Evolutionary conservation across 2,329 filamentous ascomycete species (phyloP).

Genomic region (Fusarium sp.): DNA sequence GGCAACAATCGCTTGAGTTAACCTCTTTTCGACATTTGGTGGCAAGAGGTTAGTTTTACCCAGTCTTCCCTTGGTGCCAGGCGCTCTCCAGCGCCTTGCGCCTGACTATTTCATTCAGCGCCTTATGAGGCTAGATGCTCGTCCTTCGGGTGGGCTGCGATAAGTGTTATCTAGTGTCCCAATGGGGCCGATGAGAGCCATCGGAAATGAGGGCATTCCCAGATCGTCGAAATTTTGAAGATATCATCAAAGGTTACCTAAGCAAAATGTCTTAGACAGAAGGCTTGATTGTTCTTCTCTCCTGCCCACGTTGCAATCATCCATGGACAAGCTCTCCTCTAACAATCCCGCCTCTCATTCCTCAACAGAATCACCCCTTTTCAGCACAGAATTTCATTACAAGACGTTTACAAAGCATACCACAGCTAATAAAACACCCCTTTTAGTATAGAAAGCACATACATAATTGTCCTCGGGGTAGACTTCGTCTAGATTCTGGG

Average conservation of each 20-base stretch:
- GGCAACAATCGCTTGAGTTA: neutral
- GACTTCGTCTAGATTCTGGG: neutral
- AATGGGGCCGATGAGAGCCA: neutral
- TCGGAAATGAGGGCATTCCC: conserved; percentile 6
- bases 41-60: neutral
- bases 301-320: neutral
- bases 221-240: neutral
- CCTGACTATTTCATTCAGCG: neutral
- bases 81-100: neutral
- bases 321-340: neutral
- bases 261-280: neutral
- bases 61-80: neutral
- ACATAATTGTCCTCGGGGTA: neutral
- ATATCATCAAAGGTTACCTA: neutral
- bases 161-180: neutral
- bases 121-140: neutral
- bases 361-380: neutral
- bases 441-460: neutral
- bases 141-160: neutral
- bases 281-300: neutral
- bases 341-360: neutral
- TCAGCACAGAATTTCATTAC: neutral
- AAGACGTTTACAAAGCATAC: neutral
- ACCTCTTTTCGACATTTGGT: neutral
- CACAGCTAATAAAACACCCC: neutral